Percentiles rank a stretch among this genome's conserved stretches.
phyloP scores from a whole-genome alignment of 1,284 basidiomycete genomes.

The Ustilago hordei region DNA sequence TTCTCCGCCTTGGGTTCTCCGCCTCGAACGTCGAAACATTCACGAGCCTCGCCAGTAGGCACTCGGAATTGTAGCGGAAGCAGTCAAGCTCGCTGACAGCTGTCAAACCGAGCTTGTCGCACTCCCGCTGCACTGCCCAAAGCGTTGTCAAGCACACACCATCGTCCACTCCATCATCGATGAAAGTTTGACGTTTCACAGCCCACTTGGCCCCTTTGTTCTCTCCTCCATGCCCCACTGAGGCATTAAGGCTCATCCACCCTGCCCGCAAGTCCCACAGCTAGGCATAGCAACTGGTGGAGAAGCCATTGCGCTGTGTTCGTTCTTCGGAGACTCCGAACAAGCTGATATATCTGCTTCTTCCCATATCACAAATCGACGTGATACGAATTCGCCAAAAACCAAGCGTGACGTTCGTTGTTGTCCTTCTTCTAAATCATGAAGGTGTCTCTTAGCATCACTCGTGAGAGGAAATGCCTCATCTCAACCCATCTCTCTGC shows the following conservation, averaged over 20 bases:
- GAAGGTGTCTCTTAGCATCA: neutral
- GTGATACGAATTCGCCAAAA: neutral
- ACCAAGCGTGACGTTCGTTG: neutral
- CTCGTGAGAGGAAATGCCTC: neutral
- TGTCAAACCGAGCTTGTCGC: neutral
- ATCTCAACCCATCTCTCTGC: neutral
- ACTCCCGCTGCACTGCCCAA: neutral
- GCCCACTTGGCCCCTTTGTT: neutral
- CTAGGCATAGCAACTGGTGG: neutral
- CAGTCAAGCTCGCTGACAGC: slow-evolving; percentile 3
- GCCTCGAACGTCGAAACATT: neutral
- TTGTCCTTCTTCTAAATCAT: neutral
- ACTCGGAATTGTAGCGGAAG: neutral
- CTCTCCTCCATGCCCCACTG: neutral
- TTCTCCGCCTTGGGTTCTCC: neutral
- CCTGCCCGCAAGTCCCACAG: neutral
- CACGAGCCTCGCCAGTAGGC: neutral
- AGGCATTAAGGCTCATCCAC: neutral
- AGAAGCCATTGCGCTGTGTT: neutral
- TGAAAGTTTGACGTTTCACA: neutral
- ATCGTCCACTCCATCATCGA: neutral
- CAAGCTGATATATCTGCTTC: neutral
- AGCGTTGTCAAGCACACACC: neutral
- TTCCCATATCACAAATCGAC: neutral
- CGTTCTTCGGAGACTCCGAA: neutral